Percentiles rank a stretch among this genome's conserved stretches.
Evolutionary conservation across 495 filamentous ascomycete genomes (phyloP).

Genomic region (Penicillium alfredii): DNA sequence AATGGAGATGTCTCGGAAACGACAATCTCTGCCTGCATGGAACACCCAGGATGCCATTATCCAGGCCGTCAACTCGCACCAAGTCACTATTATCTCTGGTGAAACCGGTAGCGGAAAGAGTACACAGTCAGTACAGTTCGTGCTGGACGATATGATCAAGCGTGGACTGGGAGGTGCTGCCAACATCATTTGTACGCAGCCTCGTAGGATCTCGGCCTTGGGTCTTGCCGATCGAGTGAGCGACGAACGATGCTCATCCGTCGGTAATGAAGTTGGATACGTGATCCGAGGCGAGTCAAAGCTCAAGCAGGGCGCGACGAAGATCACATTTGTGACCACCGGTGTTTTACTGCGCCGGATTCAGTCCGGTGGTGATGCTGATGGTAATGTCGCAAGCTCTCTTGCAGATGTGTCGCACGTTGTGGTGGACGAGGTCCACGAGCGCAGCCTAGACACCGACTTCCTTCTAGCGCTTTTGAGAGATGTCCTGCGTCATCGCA

Average conservation of each 20-base stretch:
- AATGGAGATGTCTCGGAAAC: conserved; percentile 61
- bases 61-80: conserved; percentile 60
- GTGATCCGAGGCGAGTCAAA: conserved; percentile 90
- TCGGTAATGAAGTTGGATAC: conserved; percentile 91
- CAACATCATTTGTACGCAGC: conserved; percentile 96
- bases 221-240: conserved; percentile 91
- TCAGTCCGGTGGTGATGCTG: conserved; percentile 75
- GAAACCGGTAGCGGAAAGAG: conserved; percentile 97
- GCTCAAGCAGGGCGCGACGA: conserved; percentile 59
- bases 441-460: conserved; percentile 91
- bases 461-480: conserved; percentile 86
- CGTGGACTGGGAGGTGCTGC: conserved; percentile 64
- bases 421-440: conserved; percentile 95
- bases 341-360: conserved; percentile 88
- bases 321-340: conserved; percentile 93
- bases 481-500: conserved; percentile 68
- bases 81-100: conserved; percentile 92
- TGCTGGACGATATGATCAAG: conserved; percentile 85
- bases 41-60: conserved; percentile 70
- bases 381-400: conserved; percentile 69
- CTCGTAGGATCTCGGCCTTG: conserved; percentile 87
- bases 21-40: conserved; percentile 83
- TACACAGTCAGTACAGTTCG: conserved; percentile 93
- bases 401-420: conserved; percentile 89
- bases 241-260: conserved; percentile 74